These are phyloP conservation scores for Leccinellum rugosiceps DNA, from an alignment of 768 basidiomycete species.

Conservation along the genomic window DNA sequence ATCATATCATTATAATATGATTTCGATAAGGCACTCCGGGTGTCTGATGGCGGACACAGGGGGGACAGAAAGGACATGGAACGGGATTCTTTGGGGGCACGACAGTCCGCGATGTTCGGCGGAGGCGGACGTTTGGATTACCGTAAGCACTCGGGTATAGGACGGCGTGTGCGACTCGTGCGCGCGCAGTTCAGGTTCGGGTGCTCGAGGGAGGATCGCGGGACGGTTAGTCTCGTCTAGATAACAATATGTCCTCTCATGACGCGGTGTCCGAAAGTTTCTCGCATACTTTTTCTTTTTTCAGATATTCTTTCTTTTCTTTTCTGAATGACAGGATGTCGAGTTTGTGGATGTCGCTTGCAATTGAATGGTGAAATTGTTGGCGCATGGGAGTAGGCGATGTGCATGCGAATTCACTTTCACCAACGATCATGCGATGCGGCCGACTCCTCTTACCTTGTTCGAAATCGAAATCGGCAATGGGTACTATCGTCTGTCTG, in stretches of 20 bases:
- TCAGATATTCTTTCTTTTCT: too few species aligned
- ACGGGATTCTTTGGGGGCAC: background rate
- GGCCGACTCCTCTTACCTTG: background rate
- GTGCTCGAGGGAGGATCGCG: constrained; percentile 3
- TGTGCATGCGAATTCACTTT: background rate
- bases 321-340: background rate
- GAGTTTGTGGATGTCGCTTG: background rate
- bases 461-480: background rate
- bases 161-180: background rate
- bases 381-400: background rate
- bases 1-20: background rate
- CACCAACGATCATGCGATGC: background rate
- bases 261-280: background rate
- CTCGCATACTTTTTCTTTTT: too few species aligned
- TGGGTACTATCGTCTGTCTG: background rate
- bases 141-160: background rate
- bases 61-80: background rate
- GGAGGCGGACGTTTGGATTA: background rate
- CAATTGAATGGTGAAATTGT: background rate
- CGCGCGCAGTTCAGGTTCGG: constrained; percentile 3
- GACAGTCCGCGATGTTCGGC: background rate
- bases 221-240: background rate
- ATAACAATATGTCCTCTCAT: background rate
- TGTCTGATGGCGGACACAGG: constrained; percentile 7
- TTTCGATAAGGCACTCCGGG: background rate